Base-by-base conservation (phyloP, 495 filamentous ascomycete genomes). In the Talaromyces liani region DNA sequence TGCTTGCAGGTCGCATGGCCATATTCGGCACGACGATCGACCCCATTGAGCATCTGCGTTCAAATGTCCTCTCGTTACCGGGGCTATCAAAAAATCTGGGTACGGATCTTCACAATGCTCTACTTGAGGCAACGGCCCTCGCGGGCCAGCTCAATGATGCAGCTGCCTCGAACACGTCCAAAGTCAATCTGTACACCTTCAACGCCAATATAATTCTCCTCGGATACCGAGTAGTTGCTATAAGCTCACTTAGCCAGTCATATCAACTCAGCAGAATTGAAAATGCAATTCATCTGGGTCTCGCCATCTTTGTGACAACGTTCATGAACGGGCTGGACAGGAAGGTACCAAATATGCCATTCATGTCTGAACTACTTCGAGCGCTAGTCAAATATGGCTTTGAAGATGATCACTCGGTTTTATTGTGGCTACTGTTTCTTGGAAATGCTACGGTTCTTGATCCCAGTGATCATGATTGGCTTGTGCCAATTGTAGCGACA, bases 241-340 rank as follows among this genome's bases (percentile, higher is more conserved):
- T 62, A n/a, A 53, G 45, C 27, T 24, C 60, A 20, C 39, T 62
- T 22, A 51, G 31, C 16, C 20, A 27, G 14, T 53, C 60, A 3
- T 34, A 53, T 36, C 39, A 51, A 20, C 29, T 49, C 14, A 54
- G 25, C n/a, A 27, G 41, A 24, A n/a, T 62, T 12, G 60, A 51
- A 53, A 27, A 62, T 24, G 25, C 60, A 8, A 36, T 62, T 34
- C 60, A 62, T 54, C n/a, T 62, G 2, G 60, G 60, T 16, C 27
- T 62, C 8, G 45, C 45, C 18, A 49, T 29, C 0, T 62, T 62
- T 36, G 39, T 62, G 24, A 34, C 29, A 18, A 62, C 60, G 22
- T 62, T 62, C 20, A 31, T 62, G 60, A 33, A 33, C 6, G 51
- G 12, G 31, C 27, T 62, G 8, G 60, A 62, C n/a, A 25, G 45